These are phyloP conservation scores for Xerophyta viscosa DNA, from an alignment of 106 monocot species.

Conservation along the genomic window DNA sequence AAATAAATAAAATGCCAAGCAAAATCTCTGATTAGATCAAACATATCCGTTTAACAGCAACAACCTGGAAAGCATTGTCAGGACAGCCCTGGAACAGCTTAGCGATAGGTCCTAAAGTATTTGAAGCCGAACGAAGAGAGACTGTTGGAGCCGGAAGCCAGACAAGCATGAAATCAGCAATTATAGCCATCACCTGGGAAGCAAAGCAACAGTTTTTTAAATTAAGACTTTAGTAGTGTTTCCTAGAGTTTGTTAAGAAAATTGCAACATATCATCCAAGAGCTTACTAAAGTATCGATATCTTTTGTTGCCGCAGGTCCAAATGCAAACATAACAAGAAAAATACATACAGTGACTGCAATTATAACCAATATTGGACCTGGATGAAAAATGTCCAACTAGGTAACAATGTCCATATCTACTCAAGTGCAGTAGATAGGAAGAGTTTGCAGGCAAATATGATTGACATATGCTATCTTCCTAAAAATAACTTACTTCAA, in stretches of 20 bases:
- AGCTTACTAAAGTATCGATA: background rate
- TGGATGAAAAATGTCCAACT: no score
- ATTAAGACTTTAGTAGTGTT: background rate
- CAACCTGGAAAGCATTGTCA: constrained; percentile 97
- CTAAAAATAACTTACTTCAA: no score
- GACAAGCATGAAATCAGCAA: constrained; percentile 98
- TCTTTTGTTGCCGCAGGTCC: no score
- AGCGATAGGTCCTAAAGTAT: constrained; percentile 65
- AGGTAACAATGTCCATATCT: no score
- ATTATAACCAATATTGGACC: no score
- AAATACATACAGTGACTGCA: no score
- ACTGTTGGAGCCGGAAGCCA: constrained; percentile 99
- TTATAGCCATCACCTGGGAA: constrained; percentile 86
- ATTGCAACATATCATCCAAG: background rate
- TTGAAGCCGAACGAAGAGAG: constrained; percentile 55
- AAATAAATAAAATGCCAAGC: background rate
- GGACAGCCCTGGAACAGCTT: constrained; percentile 81
- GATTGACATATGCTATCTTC: no score
- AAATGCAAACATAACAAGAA: no score
- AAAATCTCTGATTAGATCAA: background rate
- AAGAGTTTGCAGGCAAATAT: no score
- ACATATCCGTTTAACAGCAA: background rate
- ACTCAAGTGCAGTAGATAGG: no score
- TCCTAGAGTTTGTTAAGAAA: background rate
- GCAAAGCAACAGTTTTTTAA: background rate